A percentile compares a stretch with the other conserved stretches of the same genome.
Evolutionary conservation across 1,284 basidiomycete species (phyloP).

Genomic region (Ustilago vetiveriae): DNA sequence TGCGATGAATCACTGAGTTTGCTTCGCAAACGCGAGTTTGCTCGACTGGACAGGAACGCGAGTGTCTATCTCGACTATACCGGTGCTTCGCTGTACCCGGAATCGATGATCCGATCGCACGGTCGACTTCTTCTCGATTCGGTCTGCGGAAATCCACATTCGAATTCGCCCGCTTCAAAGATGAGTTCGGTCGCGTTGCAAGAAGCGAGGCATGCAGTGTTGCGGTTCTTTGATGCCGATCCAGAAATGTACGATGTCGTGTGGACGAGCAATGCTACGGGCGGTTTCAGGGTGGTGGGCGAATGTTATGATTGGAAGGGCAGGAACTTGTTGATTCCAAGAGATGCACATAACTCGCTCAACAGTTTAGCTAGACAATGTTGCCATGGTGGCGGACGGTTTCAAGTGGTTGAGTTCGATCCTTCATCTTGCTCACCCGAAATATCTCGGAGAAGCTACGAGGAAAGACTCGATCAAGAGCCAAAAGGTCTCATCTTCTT

Average conservation of each 20-base stretch:
- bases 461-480: too few species aligned
- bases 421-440: background rate
- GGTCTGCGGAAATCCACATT: conserved; percentile 33
- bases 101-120: conserved; percentile 8
- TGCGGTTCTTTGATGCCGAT: conserved; percentile 31
- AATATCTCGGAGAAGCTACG: too few species aligned
- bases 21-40: conserved; percentile 21
- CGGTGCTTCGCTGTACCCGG: conserved; percentile 7
- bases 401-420: conserved; percentile 29
- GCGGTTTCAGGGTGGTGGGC: conserved; percentile 17
- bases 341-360: conserved; percentile 37
- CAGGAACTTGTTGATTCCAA: conserved; percentile 11
- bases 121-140: background rate
- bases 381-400: background rate
- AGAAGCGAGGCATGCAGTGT: conserved; percentile 6
- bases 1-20: background rate
- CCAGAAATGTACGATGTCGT: conserved; percentile 22
- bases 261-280: conserved; percentile 32
- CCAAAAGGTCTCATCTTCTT: conserved; percentile 29
- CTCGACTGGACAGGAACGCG: background rate
- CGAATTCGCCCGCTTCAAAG: conserved; percentile 15
- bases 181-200: background rate
- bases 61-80: conserved; percentile 37
- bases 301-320: conserved; percentile 19
- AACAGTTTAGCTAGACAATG: conserved; percentile 17